Percentiles rank a stretch among this genome's conserved stretches.
These are phyloP conservation scores for Fraxinus nigra DNA, from an alignment of 305 asterid species.

Conservation along the genomic window DNA sequence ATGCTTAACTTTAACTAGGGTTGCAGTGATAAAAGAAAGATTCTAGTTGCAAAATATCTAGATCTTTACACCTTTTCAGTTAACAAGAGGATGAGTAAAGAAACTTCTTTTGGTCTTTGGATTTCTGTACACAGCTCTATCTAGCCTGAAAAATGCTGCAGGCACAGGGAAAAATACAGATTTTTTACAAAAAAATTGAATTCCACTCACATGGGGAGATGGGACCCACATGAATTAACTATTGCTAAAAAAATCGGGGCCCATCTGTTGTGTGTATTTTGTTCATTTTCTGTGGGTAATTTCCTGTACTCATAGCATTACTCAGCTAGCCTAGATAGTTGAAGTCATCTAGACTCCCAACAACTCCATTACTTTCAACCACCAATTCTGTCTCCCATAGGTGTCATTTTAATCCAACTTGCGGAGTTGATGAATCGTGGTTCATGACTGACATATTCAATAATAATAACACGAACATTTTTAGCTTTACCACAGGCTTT, in stretches of 20 bases:
- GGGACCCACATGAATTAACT: too few species aligned
- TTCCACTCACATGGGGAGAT: too few species aligned
- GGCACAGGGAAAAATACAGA: too few species aligned
- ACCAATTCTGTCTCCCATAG: neutral
- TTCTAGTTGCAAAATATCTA: too few species aligned
- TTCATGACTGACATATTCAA: neutral
- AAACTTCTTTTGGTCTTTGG: neutral
- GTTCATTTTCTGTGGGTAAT: too few species aligned
- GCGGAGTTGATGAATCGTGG: neutral
- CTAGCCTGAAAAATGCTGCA: neutral
- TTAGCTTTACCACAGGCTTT: neutral
- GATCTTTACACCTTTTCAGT: too few species aligned
- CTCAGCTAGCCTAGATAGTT: neutral
- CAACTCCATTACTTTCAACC: slow-evolving; percentile 18
- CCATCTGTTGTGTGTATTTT: too few species aligned
- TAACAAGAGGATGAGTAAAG: neutral
- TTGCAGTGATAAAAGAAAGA: neutral
- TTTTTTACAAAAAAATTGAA: too few species aligned
- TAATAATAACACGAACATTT: neutral
- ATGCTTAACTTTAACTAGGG: neutral
- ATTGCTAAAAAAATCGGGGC: too few species aligned
- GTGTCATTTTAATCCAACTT: neutral
- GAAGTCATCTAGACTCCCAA: neutral
- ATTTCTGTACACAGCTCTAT: neutral
- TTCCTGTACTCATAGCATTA: too few species aligned